These are phyloP conservation scores for Porogramme epimiltina DNA, from an alignment of 1,284 basidiomycete species.

Conservation along the genomic window DNA sequence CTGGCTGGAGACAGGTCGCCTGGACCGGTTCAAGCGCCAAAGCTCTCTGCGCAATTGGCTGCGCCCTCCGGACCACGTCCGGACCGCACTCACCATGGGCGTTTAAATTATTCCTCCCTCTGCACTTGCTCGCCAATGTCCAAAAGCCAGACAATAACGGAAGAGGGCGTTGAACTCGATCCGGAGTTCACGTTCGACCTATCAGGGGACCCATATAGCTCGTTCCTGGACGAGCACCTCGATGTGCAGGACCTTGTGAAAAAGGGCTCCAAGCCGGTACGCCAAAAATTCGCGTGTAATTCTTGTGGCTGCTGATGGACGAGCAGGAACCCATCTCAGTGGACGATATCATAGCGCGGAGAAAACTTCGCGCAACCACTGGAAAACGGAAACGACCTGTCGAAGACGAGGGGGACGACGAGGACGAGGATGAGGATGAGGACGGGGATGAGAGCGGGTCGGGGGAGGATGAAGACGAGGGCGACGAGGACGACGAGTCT, in stretches of 20 bases:
- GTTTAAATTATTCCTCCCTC: conserved; percentile 17
- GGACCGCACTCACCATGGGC: conserved; percentile 6
- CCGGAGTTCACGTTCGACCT: conserved; percentile 85
- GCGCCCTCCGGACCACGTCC: too few relatives aligned
- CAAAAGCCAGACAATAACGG: conserved; percentile 11
- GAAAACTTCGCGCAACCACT: conserved; percentile 45
- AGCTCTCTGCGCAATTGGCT: too few relatives aligned
- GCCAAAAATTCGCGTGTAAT: conserved; percentile 27
- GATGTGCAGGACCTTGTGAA: conserved; percentile 57
- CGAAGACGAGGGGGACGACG: conserved; percentile 34
- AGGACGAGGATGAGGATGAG: conserved; percentile 28
- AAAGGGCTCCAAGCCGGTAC: conserved; percentile 65
- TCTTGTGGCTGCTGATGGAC: conserved; percentile 9
- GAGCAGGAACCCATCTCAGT: conserved; percentile 78
- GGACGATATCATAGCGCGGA: conserved; percentile 87
- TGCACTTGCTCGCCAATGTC: conserved; percentile 18
- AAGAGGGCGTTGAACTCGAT: conserved; percentile 70
- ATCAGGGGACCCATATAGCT: conserved; percentile 67
- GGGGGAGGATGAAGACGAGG: conserved; percentile 42
- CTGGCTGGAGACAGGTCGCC: conserved; percentile 13
- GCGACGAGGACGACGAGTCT: conserved; percentile 34
- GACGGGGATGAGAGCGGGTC: conserved; percentile 32
- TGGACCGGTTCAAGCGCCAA: too few relatives aligned
- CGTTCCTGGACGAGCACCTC: conserved; percentile 45
- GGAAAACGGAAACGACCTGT: conserved; percentile 61